These are phyloP conservation scores for Russula virescens DNA, from an alignment of 768 basidiomycete genomes.

Conservation along the genomic window DNA sequence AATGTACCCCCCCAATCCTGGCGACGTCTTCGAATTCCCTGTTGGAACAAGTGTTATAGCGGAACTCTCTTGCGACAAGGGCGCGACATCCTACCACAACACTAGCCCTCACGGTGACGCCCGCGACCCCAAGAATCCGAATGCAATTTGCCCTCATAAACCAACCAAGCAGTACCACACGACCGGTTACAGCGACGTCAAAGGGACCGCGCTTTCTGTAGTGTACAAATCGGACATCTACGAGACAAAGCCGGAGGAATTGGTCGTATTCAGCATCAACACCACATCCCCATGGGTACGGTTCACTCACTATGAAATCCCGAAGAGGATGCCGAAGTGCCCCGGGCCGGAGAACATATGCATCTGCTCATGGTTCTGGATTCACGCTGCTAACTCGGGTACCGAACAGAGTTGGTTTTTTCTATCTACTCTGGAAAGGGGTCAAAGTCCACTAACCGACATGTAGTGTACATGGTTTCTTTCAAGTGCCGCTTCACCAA, in stretches of 20 bases:
- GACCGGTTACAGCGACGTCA: slow-evolving; percentile 30
- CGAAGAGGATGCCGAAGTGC: slow-evolving; percentile 39
- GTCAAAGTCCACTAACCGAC: not conserved
- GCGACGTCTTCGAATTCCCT: slow-evolving; percentile 32
- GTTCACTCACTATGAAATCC: slow-evolving; percentile 40
- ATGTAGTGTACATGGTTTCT: slow-evolving; percentile 36
- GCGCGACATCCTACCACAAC: slow-evolving; percentile 27
- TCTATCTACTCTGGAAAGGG: not conserved
- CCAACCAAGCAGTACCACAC: slow-evolving; percentile 30
- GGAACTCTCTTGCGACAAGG: slow-evolving; percentile 34
- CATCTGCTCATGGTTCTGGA: slow-evolving; percentile 42
- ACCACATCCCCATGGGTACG: too few relatives aligned
- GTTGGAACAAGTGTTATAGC: slow-evolving; percentile 26
- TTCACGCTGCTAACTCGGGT: slow-evolving; percentile 34
- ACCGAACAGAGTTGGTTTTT: slow-evolving; percentile 33
- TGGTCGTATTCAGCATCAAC: slow-evolving; percentile 41
- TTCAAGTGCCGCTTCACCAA: slow-evolving; percentile 38
- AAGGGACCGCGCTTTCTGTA: slow-evolving; percentile 39
- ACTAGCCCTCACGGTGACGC: slow-evolving; percentile 27
- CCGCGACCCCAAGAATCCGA: slow-evolving; percentile 17
- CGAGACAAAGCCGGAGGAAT: slow-evolving; percentile 37
- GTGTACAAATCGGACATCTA: slow-evolving; percentile 38
- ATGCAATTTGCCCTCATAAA: slow-evolving; percentile 27
- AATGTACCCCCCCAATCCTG: slow-evolving; percentile 31
- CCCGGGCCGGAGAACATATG: slow-evolving; percentile 35